Evolutionary conservation across 129 eudicot species (phyloP).

Genomic region (Mikania micrantha): DNA sequence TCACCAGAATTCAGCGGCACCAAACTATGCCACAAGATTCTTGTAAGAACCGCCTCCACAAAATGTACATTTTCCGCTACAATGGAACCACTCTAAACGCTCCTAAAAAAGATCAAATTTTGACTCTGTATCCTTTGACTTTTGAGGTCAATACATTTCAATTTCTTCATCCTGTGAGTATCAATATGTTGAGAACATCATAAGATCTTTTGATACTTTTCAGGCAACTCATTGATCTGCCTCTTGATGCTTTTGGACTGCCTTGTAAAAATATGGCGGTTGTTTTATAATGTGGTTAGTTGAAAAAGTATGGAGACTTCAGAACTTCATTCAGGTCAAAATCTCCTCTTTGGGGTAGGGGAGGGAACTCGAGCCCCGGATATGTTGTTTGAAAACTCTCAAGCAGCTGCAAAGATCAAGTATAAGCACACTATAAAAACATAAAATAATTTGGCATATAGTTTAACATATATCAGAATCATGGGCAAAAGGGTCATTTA

Average conservation of each 20-base stretch:
- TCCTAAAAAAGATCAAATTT: slow-evolving; percentile 4
- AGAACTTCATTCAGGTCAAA: slow-evolving; percentile 72
- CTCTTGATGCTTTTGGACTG: slow-evolving; percentile 13
- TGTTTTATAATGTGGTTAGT: slow-evolving; percentile 28
- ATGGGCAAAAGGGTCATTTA: background rate
- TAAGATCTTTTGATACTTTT: background rate
- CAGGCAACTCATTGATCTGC: background rate
- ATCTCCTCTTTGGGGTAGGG: slow-evolving; percentile 78
- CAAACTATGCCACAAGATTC: no score
- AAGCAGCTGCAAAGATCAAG: slow-evolving; percentile 51
- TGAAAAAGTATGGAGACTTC: slow-evolving; percentile 86
- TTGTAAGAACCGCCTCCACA: background rate
- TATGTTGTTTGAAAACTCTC: slow-evolving; percentile 71
- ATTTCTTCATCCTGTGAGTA: slow-evolving; percentile 1
- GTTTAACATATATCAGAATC: background rate
- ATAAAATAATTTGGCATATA: background rate
- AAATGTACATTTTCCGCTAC: slow-evolving; percentile 20
- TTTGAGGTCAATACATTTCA: background rate
- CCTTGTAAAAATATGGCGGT: background rate
- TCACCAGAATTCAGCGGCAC: background rate
- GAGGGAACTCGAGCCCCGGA: slow-evolving; percentile 67
- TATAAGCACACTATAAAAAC: background rate
- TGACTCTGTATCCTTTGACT: slow-evolving; percentile 1
- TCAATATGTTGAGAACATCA: slow-evolving; percentile 9
- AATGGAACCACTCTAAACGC: background rate